Percentiles rank a stretch among this genome's conserved stretches.
Evolutionary conservation across 805 yeast species (phyloP).

Genomic region (Lipomyces yamadae): DNA sequence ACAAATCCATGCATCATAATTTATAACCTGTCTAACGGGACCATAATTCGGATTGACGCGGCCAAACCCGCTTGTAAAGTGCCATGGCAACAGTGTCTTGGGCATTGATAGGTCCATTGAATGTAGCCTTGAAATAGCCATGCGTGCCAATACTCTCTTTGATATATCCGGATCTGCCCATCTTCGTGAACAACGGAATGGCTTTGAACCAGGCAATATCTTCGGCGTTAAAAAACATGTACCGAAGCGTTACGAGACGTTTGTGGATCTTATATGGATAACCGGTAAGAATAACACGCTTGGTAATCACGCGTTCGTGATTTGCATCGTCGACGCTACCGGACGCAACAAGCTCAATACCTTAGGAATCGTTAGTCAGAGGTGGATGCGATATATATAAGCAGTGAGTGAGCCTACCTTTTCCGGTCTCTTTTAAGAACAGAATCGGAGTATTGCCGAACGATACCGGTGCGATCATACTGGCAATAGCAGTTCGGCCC

Average conservation of each 20-base stretch:
- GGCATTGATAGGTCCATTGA: constrained; percentile 85
- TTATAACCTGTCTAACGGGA: not conserved
- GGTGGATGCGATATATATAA: constrained; percentile 28
- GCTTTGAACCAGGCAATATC: constrained; percentile 90
- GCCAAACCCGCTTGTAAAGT: constrained; percentile 93
- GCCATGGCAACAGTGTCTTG: constrained; percentile 96
- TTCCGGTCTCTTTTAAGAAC: constrained; percentile 62
- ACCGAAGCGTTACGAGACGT: constrained; percentile 85
- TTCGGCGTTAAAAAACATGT: constrained; percentile 93
- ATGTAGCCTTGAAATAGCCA: constrained; percentile 95
- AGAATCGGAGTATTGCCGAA: constrained; percentile 81
- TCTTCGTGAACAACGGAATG: constrained; percentile 88
- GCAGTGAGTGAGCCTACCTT: constrained; percentile 40
- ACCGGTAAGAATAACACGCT: constrained; percentile 89
- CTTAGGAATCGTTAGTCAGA: constrained; percentile 2
- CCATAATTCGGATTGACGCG: constrained; percentile 48
- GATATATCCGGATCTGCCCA: constrained; percentile 92
- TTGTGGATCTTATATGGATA: constrained; percentile 95
- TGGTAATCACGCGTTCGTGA: constrained; percentile 80
- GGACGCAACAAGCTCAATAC: constrained; percentile 72
- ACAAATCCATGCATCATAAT: not conserved
- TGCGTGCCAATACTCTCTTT: constrained; percentile 97
- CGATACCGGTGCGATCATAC: constrained; percentile 84
- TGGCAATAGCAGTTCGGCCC: constrained; percentile 75
- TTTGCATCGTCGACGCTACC: constrained; percentile 90